phyloP scores from a whole-genome alignment of 805 yeast species.

The Barnettozyma wickerhamii region DNA sequence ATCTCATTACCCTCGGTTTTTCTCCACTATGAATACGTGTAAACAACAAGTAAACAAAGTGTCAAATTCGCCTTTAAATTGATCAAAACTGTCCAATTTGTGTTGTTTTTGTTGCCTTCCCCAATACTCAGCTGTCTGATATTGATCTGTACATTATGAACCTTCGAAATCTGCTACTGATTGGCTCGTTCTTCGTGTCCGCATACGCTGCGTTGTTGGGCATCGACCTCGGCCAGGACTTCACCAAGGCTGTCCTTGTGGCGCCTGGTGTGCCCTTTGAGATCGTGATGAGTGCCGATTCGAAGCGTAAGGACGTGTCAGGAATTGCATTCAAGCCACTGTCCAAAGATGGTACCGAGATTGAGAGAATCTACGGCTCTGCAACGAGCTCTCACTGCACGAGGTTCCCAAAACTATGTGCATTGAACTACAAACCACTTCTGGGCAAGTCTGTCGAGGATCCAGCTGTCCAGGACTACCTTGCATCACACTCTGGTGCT shows the following conservation, averaged over 20 bases:
- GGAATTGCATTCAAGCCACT: slow-evolving; percentile 62
- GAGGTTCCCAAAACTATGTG: slow-evolving; percentile 67
- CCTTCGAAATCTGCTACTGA: slow-evolving; percentile 1
- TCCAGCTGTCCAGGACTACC: slow-evolving; percentile 42
- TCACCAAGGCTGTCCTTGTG: slow-evolving; percentile 78
- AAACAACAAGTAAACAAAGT: no score
- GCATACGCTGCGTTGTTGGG: slow-evolving; percentile 69
- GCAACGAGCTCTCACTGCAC: slow-evolving; percentile 66
- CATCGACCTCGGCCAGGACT: slow-evolving; percentile 85
- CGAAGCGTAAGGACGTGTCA: slow-evolving; percentile 83
- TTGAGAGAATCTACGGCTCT: slow-evolving; percentile 77
- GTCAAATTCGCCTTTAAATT: no score
- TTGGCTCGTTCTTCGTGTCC: slow-evolving; percentile 11
- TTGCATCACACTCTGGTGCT: slow-evolving; percentile 57
- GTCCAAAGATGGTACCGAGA: slow-evolving; percentile 34
- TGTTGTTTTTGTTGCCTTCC: no score
- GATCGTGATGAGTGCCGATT: slow-evolving; percentile 81
- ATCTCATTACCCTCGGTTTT: neutral
- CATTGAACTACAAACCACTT: slow-evolving; percentile 63
- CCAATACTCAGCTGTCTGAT: no score
- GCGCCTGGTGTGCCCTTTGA: slow-evolving; percentile 92
- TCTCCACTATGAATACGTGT: slow-evolving; percentile 2
- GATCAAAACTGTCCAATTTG: no score
- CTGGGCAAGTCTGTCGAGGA: slow-evolving; percentile 60
- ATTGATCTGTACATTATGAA: slow-evolving; percentile 4